phyloP scores from a whole-genome alignment of 345 rosid species.

The Eutrema japonicum region DNA sequence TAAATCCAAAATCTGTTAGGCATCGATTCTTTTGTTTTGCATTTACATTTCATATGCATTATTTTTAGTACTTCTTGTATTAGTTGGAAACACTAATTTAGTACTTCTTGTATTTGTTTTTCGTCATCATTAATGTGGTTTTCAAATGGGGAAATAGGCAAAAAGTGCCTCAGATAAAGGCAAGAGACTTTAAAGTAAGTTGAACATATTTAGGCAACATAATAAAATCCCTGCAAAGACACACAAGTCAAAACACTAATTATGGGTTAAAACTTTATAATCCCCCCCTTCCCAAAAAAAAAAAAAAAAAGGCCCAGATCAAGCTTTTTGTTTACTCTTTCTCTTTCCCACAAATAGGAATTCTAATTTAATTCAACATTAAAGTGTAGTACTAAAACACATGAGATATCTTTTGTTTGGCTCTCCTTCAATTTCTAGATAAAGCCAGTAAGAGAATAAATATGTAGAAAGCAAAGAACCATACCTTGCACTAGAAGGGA shows the following conservation, averaged over 20 bases:
- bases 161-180: not conserved
- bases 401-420: conserved; percentile 9
- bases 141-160: not conserved
- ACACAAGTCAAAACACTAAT: conserved; percentile 10
- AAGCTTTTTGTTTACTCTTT: conserved; percentile 7
- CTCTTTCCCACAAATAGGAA: conserved; percentile 15
- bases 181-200: conserved; percentile 2
- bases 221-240: not conserved
- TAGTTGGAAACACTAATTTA: not conserved
- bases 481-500: conserved; percentile 50
- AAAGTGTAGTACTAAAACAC: not conserved
- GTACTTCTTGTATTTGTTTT: not conserved
- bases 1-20: not conserved
- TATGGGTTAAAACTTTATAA: conserved; percentile 24
- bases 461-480: conserved; percentile 21
- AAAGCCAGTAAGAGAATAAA: not conserved
- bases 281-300: not conserved
- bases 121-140: not conserved
- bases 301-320: conserved; percentile 7
- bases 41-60: not conserved
- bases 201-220: conserved; percentile 6
- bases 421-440: conserved; percentile 3
- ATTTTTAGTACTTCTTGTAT: not conserved
- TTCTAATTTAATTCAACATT: conserved; percentile 17
- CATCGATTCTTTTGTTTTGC: not conserved